phyloP scores from a whole-genome alignment of 2,329 filamentous ascomycete species.

The Chrysoporthe puriensis region DNA sequence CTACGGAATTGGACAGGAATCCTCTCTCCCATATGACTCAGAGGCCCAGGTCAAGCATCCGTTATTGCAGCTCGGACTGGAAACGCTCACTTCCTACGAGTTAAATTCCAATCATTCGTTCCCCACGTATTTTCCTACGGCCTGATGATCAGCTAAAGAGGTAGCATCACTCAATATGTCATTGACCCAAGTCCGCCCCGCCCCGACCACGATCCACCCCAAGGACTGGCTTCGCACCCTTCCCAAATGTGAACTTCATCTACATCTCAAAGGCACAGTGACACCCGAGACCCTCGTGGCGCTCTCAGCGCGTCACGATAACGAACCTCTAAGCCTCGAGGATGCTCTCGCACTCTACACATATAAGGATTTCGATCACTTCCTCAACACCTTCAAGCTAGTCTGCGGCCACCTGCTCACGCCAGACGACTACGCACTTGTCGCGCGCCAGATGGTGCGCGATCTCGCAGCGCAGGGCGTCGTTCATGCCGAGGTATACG shows the following conservation, averaged over 20 bases:
- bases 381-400: constrained; percentile 27
- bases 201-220: not conserved
- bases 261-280: constrained; percentile 30
- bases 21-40: not conserved
- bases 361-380: constrained; percentile 28
- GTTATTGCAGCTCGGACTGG: not conserved
- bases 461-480: constrained; percentile 26
- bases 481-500: constrained; percentile 29
- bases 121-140: not conserved
- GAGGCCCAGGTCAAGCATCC: not conserved
- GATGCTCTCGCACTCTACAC: constrained; percentile 29
- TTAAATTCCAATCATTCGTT: not conserved
- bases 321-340: constrained; percentile 24
- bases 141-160: not conserved
- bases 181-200: not conserved
- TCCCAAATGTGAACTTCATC: constrained; percentile 29
- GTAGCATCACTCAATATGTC: not conserved
- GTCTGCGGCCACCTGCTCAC: constrained; percentile 27
- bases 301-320: constrained; percentile 28
- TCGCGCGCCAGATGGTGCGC: constrained; percentile 26
- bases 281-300: constrained; percentile 29
- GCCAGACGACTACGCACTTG: constrained; percentile 27
- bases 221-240: constrained; percentile 24
- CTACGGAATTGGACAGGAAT: not conserved
- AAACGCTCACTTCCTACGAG: too few relatives aligned